Percentiles rank a stretch among this genome's conserved stretches.
These are phyloP conservation scores for Cladosporium sp. DNA, from an alignment of 2,329 filamentous ascomycete genomes.

Conservation along the genomic window DNA sequence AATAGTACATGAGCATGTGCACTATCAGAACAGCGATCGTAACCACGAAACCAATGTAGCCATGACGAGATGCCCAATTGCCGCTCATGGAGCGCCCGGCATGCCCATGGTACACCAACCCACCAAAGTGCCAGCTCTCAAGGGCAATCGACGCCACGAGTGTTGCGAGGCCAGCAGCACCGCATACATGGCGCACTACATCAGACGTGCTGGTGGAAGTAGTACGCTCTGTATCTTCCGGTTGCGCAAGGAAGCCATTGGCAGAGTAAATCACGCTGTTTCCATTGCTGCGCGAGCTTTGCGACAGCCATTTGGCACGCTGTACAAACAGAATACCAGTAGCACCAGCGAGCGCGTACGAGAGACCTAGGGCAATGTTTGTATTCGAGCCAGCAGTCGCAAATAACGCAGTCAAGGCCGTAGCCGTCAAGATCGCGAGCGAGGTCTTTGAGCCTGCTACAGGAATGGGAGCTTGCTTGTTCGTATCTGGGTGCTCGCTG, in stretches of 20 bases:
- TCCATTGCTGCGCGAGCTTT: conserved; percentile 18
- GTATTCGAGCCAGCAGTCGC: conserved; percentile 31
- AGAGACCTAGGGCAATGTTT: conserved; percentile 38
- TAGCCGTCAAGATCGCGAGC: conserved; percentile 32
- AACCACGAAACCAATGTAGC: conserved; percentile 19
- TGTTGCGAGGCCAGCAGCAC: conserved; percentile 23
- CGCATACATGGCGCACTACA: conserved; percentile 28
- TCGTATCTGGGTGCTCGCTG: conserved; percentile 15
- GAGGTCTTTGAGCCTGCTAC: conserved; percentile 24
- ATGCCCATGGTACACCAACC: conserved; percentile 22
- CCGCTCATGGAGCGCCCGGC: conserved; percentile 21
- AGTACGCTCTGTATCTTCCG: conserved; percentile 30
- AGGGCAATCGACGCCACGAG: conserved; percentile 24
- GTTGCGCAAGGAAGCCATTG: conserved; percentile 11
- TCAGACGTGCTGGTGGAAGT: conserved; percentile 16
- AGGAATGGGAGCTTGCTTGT: conserved; percentile 4
- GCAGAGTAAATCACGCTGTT: conserved; percentile 29
- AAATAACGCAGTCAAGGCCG: conserved; percentile 34
- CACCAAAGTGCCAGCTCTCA: conserved; percentile 25
- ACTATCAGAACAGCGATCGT: conserved; percentile 21
- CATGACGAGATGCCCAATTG: conserved; percentile 21
- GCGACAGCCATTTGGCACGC: conserved; percentile 21
- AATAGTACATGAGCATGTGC: conserved; percentile 21
- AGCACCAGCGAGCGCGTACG: conserved; percentile 38
- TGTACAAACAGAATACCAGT: conserved; percentile 40